Conservation (phyloP, 768 basidiomycete genomes). For the Pholiota molesta region DNA sequence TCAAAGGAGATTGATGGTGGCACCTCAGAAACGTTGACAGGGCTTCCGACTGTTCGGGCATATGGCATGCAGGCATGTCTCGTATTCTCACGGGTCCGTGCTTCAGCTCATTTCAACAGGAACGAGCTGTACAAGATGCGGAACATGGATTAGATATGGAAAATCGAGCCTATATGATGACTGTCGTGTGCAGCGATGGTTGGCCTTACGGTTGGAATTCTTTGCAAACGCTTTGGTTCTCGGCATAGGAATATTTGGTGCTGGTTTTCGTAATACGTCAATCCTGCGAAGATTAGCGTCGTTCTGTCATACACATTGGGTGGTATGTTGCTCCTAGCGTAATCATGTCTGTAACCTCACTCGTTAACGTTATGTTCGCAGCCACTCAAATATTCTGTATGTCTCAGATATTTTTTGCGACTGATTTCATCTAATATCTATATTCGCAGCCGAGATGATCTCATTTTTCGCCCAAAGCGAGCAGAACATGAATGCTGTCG, state of each 20-base stretch:
- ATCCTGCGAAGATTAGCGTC: constrained; percentile 65
- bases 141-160: constrained; percentile 59
- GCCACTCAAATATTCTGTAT: constrained; percentile 58
- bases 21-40: constrained; percentile 60
- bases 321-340: constrained; percentile 37
- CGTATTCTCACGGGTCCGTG: not conserved
- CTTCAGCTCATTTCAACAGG: constrained; percentile 26
- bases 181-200: constrained; percentile 66
- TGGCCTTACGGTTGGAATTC: constrained; percentile 64
- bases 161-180: constrained; percentile 68
- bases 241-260: constrained; percentile 71
- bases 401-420: constrained; percentile 18
- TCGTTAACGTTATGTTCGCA: constrained; percentile 18
- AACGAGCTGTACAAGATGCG: constrained; percentile 51
- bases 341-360: not conserved
- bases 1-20: not conserved
- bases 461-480: constrained; percentile 61
- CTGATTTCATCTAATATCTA: not conserved
- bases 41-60: constrained; percentile 63
- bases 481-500: constrained; percentile 75
- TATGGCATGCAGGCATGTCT: constrained; percentile 53
- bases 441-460: constrained; percentile 51
- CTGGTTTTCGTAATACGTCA: constrained; percentile 58
- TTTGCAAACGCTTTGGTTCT: constrained; percentile 70
- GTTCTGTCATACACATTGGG: constrained; percentile 58